Conservation (phyloP, 169 alveolate species). For the Plasmodium knowlesi region DNA sequence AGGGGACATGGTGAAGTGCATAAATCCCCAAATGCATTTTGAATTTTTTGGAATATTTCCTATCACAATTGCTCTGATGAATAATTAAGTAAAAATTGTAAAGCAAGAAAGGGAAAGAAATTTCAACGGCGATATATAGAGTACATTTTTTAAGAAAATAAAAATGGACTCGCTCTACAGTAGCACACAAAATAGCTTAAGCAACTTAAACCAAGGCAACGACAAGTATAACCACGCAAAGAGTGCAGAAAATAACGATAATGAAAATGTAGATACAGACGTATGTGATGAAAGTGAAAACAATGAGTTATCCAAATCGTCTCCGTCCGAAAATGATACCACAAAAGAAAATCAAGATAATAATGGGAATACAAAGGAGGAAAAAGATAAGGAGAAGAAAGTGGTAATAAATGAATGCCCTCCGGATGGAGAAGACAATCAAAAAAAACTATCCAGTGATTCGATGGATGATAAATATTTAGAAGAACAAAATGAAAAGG, state of each 20-base stretch:
- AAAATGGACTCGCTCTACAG: not conserved
- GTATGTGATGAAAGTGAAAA: constrained; percentile 4
- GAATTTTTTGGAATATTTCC: not conserved
- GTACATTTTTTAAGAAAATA: not conserved
- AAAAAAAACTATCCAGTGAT: not conserved
- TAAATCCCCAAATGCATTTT: not conserved
- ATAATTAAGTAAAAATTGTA: not conserved
- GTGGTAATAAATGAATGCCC: not conserved
- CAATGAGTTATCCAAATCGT: not conserved
- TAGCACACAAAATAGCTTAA: not conserved
- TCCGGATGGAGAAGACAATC: not conserved
- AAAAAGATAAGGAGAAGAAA: not conserved
- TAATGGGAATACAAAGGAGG: not conserved
- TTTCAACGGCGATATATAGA: not conserved
- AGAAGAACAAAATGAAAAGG: constrained; percentile 62
- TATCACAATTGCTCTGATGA: not conserved
- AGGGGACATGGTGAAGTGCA: not conserved
- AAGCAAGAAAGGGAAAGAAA: not conserved
- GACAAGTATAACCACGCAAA: not conserved
- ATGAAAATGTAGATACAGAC: not conserved
- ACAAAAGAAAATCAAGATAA: not conserved
- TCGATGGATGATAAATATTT: not conserved
- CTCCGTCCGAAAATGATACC: not conserved
- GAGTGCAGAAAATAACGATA: not conserved
- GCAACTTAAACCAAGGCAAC: not conserved